Conservation (phyloP, 2,329 filamentous ascomycete species). For the Pyrenophora teres region DNA sequence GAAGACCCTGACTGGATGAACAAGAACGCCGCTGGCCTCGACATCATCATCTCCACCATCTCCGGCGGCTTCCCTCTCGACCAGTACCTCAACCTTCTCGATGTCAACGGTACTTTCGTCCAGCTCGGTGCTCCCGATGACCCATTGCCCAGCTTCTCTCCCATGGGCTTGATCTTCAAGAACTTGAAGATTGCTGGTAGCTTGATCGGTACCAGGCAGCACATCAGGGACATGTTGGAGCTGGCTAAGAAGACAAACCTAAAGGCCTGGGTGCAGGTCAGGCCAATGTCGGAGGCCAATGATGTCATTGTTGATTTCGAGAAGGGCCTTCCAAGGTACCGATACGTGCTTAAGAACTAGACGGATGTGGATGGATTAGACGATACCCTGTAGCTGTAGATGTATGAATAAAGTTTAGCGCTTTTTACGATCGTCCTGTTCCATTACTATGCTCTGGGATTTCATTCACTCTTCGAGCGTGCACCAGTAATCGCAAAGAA, state of each 20-base stretch:
- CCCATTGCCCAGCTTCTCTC: constrained; percentile 56
- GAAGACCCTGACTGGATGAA: constrained; percentile 64
- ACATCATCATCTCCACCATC: constrained; percentile 64
- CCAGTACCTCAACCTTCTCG: constrained; percentile 65
- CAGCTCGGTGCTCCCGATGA: constrained; percentile 70
- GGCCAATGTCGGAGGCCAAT: constrained; percentile 47
- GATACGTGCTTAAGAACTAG: constrained; percentile 46
- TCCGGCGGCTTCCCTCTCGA: constrained; percentile 61
- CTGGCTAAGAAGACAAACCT: constrained; percentile 49
- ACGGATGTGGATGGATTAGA: background rate
- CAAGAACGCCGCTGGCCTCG: constrained; percentile 57
- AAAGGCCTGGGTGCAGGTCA: constrained; percentile 50
- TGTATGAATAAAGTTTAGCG: background rate
- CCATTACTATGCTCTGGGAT: too few relatives aligned
- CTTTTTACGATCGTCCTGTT: too few relatives aligned
- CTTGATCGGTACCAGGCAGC: constrained; percentile 65
- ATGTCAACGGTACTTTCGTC: constrained; percentile 64
- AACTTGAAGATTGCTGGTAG: constrained; percentile 67
- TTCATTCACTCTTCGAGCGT: background rate
- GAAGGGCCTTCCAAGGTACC: constrained; percentile 50
- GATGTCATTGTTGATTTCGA: constrained; percentile 47
- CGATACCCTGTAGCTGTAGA: constrained; percentile 10
- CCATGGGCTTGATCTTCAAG: constrained; percentile 58
- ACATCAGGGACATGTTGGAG: constrained; percentile 60
- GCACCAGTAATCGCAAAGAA: too few relatives aligned